Evolutionary conservation across 2,329 filamentous ascomycete species (phyloP).

Genomic region (Phaeosphaeria sp.): DNA sequence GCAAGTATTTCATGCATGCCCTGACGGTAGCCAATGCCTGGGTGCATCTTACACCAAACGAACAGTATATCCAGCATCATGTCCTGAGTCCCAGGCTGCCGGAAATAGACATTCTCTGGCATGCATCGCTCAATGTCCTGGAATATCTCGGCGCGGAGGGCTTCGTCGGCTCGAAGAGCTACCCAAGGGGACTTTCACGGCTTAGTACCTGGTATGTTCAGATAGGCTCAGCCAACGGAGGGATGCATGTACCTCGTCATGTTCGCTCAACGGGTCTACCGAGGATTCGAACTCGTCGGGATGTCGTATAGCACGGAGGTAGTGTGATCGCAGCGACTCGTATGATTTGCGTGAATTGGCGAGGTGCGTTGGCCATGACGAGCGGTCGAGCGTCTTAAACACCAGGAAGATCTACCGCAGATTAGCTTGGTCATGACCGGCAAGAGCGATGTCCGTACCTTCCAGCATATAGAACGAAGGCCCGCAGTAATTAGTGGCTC

Average conservation of each 20-base stretch:
- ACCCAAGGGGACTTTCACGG: conserved; percentile 83
- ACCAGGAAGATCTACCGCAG: conserved; percentile 75
- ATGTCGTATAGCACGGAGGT: conserved; percentile 82
- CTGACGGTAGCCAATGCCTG: conserved; percentile 88
- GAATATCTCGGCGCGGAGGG: conserved; percentile 83
- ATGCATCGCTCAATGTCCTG: conserved; percentile 93
- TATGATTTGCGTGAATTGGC: conserved; percentile 77
- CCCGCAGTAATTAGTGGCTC: conserved; percentile 61
- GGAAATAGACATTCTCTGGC: conserved; percentile 90
- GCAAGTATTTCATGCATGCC: conserved; percentile 98
- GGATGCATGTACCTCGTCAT: conserved; percentile 63
- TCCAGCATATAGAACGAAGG: conserved; percentile 90
- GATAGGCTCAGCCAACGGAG: conserved; percentile 18
- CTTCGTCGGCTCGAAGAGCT: conserved; percentile 82
- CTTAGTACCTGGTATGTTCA: conserved; percentile 52
- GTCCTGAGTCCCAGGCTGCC: conserved; percentile 75
- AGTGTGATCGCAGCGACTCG: conserved; percentile 71
- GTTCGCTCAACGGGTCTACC: conserved; percentile 85
- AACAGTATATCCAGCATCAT: conserved; percentile 90
- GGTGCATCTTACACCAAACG: conserved; percentile 92
- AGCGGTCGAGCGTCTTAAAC: conserved; percentile 69
- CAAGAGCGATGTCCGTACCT: conserved; percentile 59
- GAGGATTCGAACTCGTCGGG: conserved; percentile 79
- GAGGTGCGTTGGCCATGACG: conserved; percentile 73
- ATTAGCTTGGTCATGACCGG: conserved; percentile 7